Conservation (phyloP, 768 basidiomycete species). For the Pleurotus tuoliensis region DNA sequence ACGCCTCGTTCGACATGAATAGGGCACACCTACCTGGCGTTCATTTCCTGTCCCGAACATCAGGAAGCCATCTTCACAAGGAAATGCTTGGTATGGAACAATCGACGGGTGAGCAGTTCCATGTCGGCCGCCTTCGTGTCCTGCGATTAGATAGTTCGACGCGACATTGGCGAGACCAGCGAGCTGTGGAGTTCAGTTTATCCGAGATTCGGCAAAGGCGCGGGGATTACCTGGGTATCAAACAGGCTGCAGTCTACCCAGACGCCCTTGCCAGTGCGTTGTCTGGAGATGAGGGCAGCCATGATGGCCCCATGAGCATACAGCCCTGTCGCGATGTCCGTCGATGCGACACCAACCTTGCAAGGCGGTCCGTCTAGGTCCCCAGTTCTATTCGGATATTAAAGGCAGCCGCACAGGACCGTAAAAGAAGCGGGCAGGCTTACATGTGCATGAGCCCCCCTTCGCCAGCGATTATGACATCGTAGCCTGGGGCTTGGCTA, state of each 20-base stretch:
- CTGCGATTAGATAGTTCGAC: conserved; percentile 88
- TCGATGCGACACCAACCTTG: conserved; percentile 95
- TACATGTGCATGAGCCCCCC: conserved; percentile 95
- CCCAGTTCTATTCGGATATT: conserved; percentile 58
- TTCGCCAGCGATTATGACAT: conserved; percentile 84
- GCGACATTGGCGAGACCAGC: conserved; percentile 91
- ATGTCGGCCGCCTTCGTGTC: conserved; percentile 75
- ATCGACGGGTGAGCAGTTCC: conserved; percentile 95
- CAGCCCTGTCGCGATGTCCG: conserved; percentile 83
- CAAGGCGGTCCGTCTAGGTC: conserved; percentile 82
- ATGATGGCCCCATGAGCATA: conserved; percentile 93
- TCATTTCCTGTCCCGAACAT: conserved; percentile 96
- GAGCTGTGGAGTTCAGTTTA: conserved; percentile 42
- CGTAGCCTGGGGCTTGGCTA: conserved; percentile 79
- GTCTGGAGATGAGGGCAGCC: conserved; percentile 80
- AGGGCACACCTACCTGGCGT: conserved; percentile 52
- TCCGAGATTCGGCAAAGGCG: not conserved
- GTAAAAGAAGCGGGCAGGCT: conserved; percentile 20
- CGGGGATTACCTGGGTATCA: conserved; percentile 70
- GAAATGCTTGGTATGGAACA: conserved; percentile 90
- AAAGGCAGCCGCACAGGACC: conserved; percentile 8
- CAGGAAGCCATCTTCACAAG: conserved; percentile 81
- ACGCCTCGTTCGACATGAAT: not conserved
- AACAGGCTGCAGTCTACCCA: conserved; percentile 94
- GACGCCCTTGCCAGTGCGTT: conserved; percentile 81